phyloP scores from a whole-genome alignment of 345 rosid genomes.

The Laguncularia racemosa region DNA sequence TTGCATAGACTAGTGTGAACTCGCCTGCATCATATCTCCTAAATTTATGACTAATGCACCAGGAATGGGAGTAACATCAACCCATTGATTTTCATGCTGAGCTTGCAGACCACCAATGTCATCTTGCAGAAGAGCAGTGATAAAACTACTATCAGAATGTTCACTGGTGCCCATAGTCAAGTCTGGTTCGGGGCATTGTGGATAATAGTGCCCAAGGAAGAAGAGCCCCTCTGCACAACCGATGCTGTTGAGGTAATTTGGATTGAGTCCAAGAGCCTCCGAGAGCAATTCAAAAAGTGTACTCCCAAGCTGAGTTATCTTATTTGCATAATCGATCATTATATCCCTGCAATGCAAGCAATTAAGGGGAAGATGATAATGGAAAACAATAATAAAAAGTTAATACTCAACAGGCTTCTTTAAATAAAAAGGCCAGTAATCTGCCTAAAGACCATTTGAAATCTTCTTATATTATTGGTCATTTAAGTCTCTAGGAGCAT shows the following conservation, averaged over 20 bases:
- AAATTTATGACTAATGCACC: slow-evolving; percentile 50
- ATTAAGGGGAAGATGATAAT: background rate
- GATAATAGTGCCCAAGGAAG: slow-evolving; percentile 51
- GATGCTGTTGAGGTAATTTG: slow-evolving; percentile 32
- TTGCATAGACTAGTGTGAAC: slow-evolving; percentile 1
- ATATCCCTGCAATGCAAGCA: slow-evolving; percentile 25
- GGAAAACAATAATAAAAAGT: background rate
- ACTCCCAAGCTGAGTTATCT: slow-evolving; percentile 27
- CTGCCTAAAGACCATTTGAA: background rate
- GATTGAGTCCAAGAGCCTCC: slow-evolving; percentile 45
- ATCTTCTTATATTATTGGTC: no score
- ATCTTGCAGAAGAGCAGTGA: slow-evolving; percentile 57
- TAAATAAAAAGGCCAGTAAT: background rate
- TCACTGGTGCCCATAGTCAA: slow-evolving; percentile 42
- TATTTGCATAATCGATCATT: slow-evolving; percentile 28
- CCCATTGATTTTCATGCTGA: slow-evolving; percentile 32
- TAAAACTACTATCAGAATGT: slow-evolving; percentile 38
- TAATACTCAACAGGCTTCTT: background rate
- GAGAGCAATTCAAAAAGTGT: slow-evolving; percentile 42
- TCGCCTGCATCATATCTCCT: slow-evolving; percentile 58
- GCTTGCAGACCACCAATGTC: slow-evolving; percentile 57
- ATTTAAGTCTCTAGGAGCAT: no score
- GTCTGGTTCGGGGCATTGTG: slow-evolving; percentile 57
- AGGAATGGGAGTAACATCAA: slow-evolving; percentile 38
- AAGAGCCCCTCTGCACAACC: slow-evolving; percentile 30